Conservation (phyloP, 768 basidiomycete species). For the Hirschioporus abietinus region DNA sequence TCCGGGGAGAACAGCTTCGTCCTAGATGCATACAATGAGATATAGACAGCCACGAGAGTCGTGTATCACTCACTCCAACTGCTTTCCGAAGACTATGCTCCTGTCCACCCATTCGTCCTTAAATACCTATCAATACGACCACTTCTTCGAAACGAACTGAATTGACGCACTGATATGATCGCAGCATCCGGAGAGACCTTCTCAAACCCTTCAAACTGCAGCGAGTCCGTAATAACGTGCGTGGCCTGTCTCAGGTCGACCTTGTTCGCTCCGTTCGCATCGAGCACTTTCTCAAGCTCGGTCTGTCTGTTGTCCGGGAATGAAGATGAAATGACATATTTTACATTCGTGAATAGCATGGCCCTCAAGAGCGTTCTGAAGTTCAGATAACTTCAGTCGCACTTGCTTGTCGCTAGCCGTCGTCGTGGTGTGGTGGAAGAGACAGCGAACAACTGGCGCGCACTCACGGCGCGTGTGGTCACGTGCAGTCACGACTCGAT, state of each 20-base stretch:
- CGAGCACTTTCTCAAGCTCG: conserved; percentile 44
- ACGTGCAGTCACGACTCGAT: background rate
- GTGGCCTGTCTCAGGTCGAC: conserved; percentile 33
- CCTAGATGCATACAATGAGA: conserved; percentile 22
- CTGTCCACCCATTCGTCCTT: conserved; percentile 59
- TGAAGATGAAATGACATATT: conserved; percentile 47
- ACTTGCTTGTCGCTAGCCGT: background rate
- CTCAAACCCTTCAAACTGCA: conserved; percentile 51
- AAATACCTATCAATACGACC: conserved; percentile 12
- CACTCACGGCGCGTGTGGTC: background rate
- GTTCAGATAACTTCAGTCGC: background rate
- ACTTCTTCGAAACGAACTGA: conserved; percentile 4
- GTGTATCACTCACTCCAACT: conserved; percentile 44
- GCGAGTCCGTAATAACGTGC: conserved; percentile 53
- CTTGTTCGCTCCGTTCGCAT: conserved; percentile 42
- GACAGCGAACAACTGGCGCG: background rate
- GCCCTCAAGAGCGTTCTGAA: background rate
- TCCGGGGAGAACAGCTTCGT: conserved; percentile 69
- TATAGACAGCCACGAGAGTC: conserved; percentile 4
- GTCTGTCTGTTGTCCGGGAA: conserved; percentile 34
- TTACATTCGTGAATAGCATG: conserved; percentile 35
- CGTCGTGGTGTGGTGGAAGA: background rate
- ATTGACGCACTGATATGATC: conserved; percentile 33
- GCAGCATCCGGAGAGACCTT: conserved; percentile 28
- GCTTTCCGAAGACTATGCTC: conserved; percentile 49